These are phyloP conservation scores for Antitrichia curtipendula DNA, from an alignment of 225 moss, liverwort and hornwort genomes.

Conservation along the genomic window DNA sequence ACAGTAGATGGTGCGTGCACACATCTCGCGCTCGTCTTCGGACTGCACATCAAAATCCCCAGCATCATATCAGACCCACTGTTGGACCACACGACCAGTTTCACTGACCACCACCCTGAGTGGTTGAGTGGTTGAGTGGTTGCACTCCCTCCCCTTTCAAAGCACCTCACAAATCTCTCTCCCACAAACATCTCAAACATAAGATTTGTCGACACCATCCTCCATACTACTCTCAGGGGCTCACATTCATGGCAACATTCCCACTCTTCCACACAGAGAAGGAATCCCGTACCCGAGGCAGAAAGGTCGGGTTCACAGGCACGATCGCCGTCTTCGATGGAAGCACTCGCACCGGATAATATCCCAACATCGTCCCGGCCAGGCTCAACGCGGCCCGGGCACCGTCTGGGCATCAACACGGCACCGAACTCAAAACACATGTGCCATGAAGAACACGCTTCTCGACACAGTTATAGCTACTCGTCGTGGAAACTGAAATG, in stretches of 20 bases:
- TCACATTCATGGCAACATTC: not conserved
- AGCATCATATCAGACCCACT: not conserved
- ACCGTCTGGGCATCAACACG: slow-evolving; percentile 34
- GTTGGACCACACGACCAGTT: not conserved
- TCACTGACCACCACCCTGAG: not conserved
- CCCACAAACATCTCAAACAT: not conserved
- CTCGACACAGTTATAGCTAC: not conserved
- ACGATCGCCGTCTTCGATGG: slow-evolving; percentile 98
- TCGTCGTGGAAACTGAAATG: not conserved
- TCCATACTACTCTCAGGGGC: not conserved
- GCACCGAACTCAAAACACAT: not conserved
- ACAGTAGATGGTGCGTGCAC: slow-evolving; percentile 95
- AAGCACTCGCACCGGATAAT: slow-evolving; percentile 85
- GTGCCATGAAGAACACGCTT: not conserved
- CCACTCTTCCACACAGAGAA: not conserved
- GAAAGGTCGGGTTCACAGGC: slow-evolving; percentile 87
- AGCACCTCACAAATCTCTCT: not conserved
- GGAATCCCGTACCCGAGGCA: slow-evolving; percentile 46
- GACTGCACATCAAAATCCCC: slow-evolving; percentile 34
- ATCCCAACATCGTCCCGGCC: slow-evolving; percentile 91
- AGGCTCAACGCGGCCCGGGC: slow-evolving; percentile 74
- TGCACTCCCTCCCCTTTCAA: not conserved
- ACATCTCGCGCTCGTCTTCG: slow-evolving; percentile 98
- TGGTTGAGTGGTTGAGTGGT: no score
- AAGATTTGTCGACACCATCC: not conserved